phyloP scores from a whole-genome alignment of 179 eudicot genomes.

The Silene vulgaris region DNA sequence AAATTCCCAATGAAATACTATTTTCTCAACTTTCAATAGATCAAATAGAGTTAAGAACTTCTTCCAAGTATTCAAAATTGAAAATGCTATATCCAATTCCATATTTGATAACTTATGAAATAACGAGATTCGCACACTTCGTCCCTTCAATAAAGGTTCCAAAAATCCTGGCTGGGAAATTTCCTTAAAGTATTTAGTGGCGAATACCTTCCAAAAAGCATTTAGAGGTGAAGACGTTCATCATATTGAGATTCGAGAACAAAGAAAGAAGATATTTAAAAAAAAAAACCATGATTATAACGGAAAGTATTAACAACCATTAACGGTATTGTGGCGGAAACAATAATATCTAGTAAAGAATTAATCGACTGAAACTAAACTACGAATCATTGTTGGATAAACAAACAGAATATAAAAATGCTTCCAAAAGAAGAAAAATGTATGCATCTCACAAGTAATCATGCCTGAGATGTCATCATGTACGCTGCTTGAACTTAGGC shows the following conservation, averaged over 20 bases:
- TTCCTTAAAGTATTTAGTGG: no score
- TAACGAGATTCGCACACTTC: background rate
- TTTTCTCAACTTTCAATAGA: background rate
- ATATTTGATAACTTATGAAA: background rate
- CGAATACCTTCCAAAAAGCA: background rate
- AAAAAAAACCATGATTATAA: background rate
- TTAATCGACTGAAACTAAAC: background rate
- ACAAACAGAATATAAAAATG: no score
- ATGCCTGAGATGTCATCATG: no score
- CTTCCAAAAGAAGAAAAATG: slow-evolving; percentile 1
- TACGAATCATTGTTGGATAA: background rate
- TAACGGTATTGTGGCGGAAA: no score
- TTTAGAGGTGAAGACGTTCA: background rate
- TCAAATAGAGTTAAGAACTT: background rate
- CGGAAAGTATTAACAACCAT: background rate
- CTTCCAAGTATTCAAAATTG: background rate
- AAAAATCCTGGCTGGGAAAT: background rate
- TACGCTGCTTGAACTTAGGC: background rate
- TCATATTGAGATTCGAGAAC: background rate
- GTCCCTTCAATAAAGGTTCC: background rate
- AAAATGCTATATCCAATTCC: background rate
- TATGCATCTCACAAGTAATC: slow-evolving; percentile 4
- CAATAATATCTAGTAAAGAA: background rate
- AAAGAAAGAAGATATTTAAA: background rate
- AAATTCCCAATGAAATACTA: background rate